Conservation (phyloP, 2,329 filamentous ascomycete genomes). For the Sordariomycetes sp. region DNA sequence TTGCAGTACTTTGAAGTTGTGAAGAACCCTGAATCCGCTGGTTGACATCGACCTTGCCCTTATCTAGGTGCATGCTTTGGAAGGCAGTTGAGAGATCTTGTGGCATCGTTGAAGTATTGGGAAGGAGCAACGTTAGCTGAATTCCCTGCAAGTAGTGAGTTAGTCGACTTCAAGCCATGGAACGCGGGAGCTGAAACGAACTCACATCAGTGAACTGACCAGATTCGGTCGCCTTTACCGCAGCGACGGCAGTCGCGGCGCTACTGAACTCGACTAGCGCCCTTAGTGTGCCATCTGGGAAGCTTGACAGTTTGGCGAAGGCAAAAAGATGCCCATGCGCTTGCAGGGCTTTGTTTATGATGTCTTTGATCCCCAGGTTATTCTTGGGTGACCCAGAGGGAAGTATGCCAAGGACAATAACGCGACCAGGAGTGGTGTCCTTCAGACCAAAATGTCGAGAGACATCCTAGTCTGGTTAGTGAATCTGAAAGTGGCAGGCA, state of each 20-base stretch:
- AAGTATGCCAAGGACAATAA: no score
- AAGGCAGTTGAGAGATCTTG: slow-evolving; percentile 9
- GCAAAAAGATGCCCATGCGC: slow-evolving; percentile 43
- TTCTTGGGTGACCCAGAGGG: no score
- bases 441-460: no score
- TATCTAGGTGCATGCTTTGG: slow-evolving; percentile 7
- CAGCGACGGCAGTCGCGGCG: slow-evolving; percentile 29
- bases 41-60: not conserved
- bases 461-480: no score
- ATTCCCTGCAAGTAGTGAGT: slow-evolving; percentile 9
- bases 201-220: no score
- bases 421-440: no score
- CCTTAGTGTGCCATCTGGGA: slow-evolving; percentile 31
- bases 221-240: slow-evolving; percentile 30
- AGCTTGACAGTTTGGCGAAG: slow-evolving; percentile 31
- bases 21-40: no score
- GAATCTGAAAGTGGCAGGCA: no score
- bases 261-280: slow-evolving; percentile 46
- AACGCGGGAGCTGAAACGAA: no score
- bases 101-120: slow-evolving; percentile 4
- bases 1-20: slow-evolving; percentile 6
- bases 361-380: no score
- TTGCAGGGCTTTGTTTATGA: slow-evolving; percentile 28
- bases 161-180: no score
- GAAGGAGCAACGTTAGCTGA: slow-evolving; percentile 13